These are phyloP conservation scores for Hypoxylon sp. DNA, from an alignment of 2,329 filamentous ascomycete genomes.

Conservation along the genomic window DNA sequence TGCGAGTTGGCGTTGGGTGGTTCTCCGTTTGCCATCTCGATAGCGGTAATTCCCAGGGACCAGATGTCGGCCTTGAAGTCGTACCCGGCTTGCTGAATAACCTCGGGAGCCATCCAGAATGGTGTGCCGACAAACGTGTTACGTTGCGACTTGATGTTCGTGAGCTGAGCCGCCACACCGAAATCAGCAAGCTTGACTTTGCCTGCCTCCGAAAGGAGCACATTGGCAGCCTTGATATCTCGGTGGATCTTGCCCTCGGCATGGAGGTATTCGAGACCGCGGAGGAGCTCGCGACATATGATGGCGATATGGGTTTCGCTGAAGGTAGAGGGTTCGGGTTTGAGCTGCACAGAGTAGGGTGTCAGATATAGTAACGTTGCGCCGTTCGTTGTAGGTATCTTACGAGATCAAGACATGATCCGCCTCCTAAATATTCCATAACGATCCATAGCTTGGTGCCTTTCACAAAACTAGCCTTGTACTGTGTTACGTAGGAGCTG, in stretches of 20 bases:
- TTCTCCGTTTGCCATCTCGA: slow-evolving; percentile 88
- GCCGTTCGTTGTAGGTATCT: slow-evolving; percentile 40
- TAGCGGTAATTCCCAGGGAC: slow-evolving; percentile 90
- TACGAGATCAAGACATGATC: slow-evolving; percentile 93
- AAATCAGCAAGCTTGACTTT: slow-evolving; percentile 98
- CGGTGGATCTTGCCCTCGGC: slow-evolving; percentile 94
- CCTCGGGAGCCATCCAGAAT: slow-evolving; percentile 96
- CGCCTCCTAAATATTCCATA: slow-evolving; percentile 97
- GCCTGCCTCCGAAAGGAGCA: slow-evolving; percentile 88
- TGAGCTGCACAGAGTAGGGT: slow-evolving; percentile 66
- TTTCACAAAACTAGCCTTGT: slow-evolving; percentile 94
- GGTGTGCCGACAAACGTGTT: slow-evolving; percentile 98
- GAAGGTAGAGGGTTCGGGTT: slow-evolving; percentile 78
- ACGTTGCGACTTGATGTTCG: slow-evolving; percentile 95
- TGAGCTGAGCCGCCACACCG: slow-evolving; percentile 93
- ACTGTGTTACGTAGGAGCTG: slow-evolving; percentile 93
- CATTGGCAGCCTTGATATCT: slow-evolving; percentile 96
- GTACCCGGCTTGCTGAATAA: slow-evolving; percentile 84
- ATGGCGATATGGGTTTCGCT: slow-evolving; percentile 92
- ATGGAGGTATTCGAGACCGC: slow-evolving; percentile 92
- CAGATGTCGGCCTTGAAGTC: slow-evolving; percentile 95
- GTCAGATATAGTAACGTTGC: slow-evolving; percentile 44
- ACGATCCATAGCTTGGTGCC: slow-evolving; percentile 99
- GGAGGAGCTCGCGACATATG: slow-evolving; percentile 88
- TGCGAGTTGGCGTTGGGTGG: slow-evolving; percentile 87